Evolutionary conservation across 768 basidiomycete species (phyloP).

Genomic region (Lentinula boryana): DNA sequence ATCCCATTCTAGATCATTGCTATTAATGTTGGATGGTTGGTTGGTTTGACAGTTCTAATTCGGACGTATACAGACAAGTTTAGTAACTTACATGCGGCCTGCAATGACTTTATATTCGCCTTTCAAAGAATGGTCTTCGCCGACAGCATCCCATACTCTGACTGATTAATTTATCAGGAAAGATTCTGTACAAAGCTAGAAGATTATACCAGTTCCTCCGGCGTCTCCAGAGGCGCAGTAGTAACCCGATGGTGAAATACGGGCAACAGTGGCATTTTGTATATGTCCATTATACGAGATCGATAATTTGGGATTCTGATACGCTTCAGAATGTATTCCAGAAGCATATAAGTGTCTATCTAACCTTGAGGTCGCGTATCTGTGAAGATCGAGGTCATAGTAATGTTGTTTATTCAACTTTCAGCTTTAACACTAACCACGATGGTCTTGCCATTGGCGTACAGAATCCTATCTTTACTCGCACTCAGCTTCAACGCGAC

Average conservation of each 20-base stretch:
- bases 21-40: slow-evolving; percentile 19
- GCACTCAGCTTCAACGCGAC: slow-evolving; percentile 66
- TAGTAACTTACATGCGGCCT: slow-evolving; percentile 57
- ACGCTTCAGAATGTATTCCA: slow-evolving; percentile 2
- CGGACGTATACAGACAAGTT: neutral
- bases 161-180: slow-evolving; percentile 34
- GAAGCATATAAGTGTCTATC: slow-evolving; percentile 9
- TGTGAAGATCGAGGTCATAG: slow-evolving; percentile 20
- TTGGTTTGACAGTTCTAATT: too few species aligned
- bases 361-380: slow-evolving; percentile 82
- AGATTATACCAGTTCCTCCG: slow-evolving; percentile 60
- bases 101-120: slow-evolving; percentile 72
- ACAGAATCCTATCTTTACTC: slow-evolving; percentile 76
- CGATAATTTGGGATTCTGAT: slow-evolving; percentile 60
- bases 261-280: slow-evolving; percentile 81
- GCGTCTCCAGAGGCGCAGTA: slow-evolving; percentile 92
- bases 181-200: neutral
- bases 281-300: slow-evolving; percentile 74
- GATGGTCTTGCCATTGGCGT: slow-evolving; percentile 78
- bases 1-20: slow-evolving; percentile 96
- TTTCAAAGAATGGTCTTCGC: slow-evolving; percentile 78
- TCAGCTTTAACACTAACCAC: slow-evolving; percentile 53
- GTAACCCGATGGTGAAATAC: slow-evolving; percentile 89
- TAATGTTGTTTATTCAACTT: neutral
- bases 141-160: slow-evolving; percentile 89